These are phyloP conservation scores for Takashimella koratensis DNA, from an alignment of 1,284 basidiomycete species.

Conservation along the genomic window DNA sequence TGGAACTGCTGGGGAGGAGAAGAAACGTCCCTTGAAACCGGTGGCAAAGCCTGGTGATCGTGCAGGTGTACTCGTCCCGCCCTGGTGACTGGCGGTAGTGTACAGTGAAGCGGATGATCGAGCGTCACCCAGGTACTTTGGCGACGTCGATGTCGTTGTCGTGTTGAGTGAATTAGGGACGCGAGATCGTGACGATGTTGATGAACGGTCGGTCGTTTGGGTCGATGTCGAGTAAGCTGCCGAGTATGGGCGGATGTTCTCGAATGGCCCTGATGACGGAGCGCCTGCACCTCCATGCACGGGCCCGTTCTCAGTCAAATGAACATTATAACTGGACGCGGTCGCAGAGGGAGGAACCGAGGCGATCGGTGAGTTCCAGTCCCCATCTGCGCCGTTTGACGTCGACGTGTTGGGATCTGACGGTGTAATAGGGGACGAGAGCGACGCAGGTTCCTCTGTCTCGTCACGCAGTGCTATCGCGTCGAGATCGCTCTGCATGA, in stretches of 20 bases:
- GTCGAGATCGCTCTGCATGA: slow-evolving; percentile 11
- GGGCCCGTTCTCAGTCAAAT: neutral
- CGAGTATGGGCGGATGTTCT: slow-evolving; percentile 11
- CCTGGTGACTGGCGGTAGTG: slow-evolving; percentile 4
- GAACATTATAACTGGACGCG: slow-evolving; percentile 1
- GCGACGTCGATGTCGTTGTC: neutral
- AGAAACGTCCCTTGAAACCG: slow-evolving; percentile 42
- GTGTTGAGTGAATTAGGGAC: neutral
- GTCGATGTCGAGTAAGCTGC: slow-evolving; percentile 18
- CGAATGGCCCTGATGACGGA: slow-evolving; percentile 1
- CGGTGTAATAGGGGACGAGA: slow-evolving; percentile 2
- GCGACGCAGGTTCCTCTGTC: neutral
- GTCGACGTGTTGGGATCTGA: slow-evolving; percentile 10
- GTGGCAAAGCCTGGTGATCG: slow-evolving; percentile 20
- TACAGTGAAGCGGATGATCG: slow-evolving; percentile 14
- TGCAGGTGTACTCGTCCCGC: slow-evolving; percentile 14
- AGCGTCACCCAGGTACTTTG: neutral
- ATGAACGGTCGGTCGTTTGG: slow-evolving; percentile 15
- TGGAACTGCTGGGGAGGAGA: slow-evolving; percentile 25
- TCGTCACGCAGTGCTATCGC: neutral
- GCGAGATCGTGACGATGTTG: slow-evolving; percentile 15
- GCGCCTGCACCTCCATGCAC: neutral
- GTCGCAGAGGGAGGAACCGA: neutral
- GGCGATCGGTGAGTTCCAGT: neutral
- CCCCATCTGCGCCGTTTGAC: slow-evolving; percentile 13